Percentiles rank a stretch among this genome's conserved stretches.
These are phyloP conservation scores for Phylloporus arenicola DNA, from an alignment of 768 basidiomycete genomes.

Conservation along the genomic window DNA sequence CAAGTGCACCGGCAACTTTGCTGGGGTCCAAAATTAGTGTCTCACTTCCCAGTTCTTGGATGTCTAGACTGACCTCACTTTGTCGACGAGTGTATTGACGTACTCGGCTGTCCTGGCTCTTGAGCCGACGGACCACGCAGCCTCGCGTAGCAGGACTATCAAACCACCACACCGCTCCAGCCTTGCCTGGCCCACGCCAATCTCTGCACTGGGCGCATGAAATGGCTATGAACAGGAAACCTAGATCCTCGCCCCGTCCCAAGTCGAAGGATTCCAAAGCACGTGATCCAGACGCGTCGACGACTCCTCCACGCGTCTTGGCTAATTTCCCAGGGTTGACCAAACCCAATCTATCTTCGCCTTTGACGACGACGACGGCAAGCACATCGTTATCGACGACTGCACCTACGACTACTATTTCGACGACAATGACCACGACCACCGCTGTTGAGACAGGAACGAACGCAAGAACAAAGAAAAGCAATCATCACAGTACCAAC, in stretches of 20 bases:
- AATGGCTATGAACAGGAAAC: slow-evolving; percentile 9
- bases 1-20: too few relatives aligned
- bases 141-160: background rate
- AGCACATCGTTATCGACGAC: background rate
- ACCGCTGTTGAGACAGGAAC: background rate
- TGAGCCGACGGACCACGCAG: slow-evolving; percentile 6
- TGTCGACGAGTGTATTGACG: slow-evolving; percentile 9
- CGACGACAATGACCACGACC: background rate
- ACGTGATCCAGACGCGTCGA: slow-evolving; percentile 29
- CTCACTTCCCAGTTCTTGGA: background rate
- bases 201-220: background rate
- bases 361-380: slow-evolving; percentile 4
- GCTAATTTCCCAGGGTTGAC: slow-evolving; percentile 30
- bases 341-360: slow-evolving; percentile 4
- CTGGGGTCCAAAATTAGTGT: too few relatives aligned
- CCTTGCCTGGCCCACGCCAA: background rate
- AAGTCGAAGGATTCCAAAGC: background rate
- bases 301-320: slow-evolving; percentile 17
- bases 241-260: background rate
- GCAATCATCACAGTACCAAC: background rate
- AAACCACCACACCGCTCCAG: background rate
- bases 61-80: background rate
- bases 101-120: slow-evolving; percentile 13
- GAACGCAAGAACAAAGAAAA: background rate
- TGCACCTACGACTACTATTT: background rate